Base-by-base conservation (phyloP, 768 basidiomycete species). In the Auriscalpium orientale region DNA sequence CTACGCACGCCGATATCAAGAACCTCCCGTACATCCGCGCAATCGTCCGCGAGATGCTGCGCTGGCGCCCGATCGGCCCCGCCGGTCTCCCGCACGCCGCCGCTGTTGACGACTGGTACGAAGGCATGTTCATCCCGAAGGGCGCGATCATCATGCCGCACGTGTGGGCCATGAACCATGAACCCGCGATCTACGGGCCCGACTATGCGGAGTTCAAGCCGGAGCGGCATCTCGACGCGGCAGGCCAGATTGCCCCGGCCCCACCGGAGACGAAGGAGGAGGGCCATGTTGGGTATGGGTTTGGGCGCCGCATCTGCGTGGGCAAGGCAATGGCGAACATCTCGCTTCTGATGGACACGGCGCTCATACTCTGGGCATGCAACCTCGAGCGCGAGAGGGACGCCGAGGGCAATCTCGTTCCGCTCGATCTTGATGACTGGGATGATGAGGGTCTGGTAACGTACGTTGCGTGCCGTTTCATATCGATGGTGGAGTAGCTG, bases 71-170 rank as follows among this genome's bases (percentile, higher is more conserved):
- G n/a, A n/a, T 28, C 12, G 10, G 51, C 0, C 36, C 48, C 8
- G 13, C 51, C 6, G 37, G 45, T 8, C 1, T 53, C 4, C 40
- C 55, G 10, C 56, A 51, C 33, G 22, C 1, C 36, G n/a, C 56
- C 51, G 52, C 58, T 47, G 37, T 56, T 46, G 70, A 70, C 40
- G 70, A 70, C 49, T 62, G 50, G 50, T 71, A 70, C 47, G 56
- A 62, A 37, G 66, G 59, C 6, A 58, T 57, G 48, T 58, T 64
- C 52, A 72, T 76, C 16, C 73, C 74, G 0, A 68, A 65, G 28
- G 73, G 71, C 10, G 67, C 71, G 1, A 62, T 70, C 1, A 61
- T 71, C 34, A 55, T 72, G 12, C 61, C 64, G 8, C 71, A 71
- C 43, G 9, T 45, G n/a, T 59, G 61, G 55, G 36, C 36, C 8